phyloP scores from a whole-genome alignment of 345 rosid species.

The Luvunga scandens region DNA sequence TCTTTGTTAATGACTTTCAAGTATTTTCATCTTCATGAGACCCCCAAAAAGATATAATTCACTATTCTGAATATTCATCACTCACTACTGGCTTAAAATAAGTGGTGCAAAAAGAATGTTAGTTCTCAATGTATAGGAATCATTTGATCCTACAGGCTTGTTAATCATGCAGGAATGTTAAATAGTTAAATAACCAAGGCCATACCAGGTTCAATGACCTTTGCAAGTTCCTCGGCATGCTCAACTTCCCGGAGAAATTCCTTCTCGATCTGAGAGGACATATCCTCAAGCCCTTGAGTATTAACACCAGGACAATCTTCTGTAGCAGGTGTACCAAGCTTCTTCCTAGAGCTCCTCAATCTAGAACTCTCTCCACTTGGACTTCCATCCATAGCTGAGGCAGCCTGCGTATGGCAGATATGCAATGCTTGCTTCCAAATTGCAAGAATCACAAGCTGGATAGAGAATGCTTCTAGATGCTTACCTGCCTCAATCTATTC shows the following conservation, averaged over 20 bases:
- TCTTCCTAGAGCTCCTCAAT: conserved; percentile 52
- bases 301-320: conserved; percentile 35
- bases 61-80: neutral
- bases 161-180: neutral
- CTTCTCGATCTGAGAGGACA: conserved; percentile 61
- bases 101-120: neutral
- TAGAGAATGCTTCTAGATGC: conserved; percentile 82
- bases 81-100: neutral
- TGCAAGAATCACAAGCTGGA: conserved; percentile 90
- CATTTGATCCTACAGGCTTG: neutral
- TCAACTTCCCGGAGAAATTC: conserved; percentile 80
- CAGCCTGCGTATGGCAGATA: conserved; percentile 92
- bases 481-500: conserved; percentile 48
- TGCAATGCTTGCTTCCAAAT: conserved; percentile 93
- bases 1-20: neutral
- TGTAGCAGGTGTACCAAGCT: conserved; percentile 38
- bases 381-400: conserved; percentile 84
- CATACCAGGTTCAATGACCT: conserved; percentile 73
- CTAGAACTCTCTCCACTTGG: conserved; percentile 50
- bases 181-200: neutral
- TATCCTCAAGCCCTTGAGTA: conserved; percentile 42
- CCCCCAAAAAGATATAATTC: neutral
- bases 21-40: neutral
- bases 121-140: neutral
- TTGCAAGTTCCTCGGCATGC: conserved; percentile 81